These are phyloP conservation scores for Rickenella mellea DNA, from an alignment of 768 basidiomycete species.

Conservation along the genomic window DNA sequence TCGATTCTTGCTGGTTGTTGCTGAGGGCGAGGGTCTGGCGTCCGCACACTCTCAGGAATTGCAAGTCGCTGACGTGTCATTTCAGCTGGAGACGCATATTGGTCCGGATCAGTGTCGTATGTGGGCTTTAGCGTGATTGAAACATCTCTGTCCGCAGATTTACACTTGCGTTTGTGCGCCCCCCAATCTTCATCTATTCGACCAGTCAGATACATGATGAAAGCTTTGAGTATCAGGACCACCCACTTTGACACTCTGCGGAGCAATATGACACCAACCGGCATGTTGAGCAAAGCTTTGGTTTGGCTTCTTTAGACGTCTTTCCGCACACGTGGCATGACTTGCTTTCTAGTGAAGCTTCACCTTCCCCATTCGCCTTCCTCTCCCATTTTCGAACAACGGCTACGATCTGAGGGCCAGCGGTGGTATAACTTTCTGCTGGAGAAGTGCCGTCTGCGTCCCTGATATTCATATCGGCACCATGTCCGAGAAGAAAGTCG, in stretches of 20 bases:
- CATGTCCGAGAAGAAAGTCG: conserved; percentile 39
- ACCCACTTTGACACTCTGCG: conserved; percentile 42
- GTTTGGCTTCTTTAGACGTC: conserved; percentile 12
- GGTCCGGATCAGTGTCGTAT: conserved; percentile 24
- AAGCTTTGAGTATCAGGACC: too few species aligned
- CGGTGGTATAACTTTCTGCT: conserved; percentile 18
- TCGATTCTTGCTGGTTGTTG: conserved; percentile 19
- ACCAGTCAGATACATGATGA: too few species aligned
- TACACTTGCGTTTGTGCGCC: conserved; percentile 36
- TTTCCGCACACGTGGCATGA: conserved; percentile 31
- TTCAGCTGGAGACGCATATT: conserved; percentile 20
- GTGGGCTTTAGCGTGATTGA: conserved; percentile 38
- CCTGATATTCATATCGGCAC: conserved; percentile 31
- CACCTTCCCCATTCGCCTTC: conserved; percentile 33
- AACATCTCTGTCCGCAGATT: conserved; percentile 30
- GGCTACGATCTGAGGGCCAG: conserved; percentile 36
- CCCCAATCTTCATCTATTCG: conserved; percentile 39
- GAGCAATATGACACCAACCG: conserved; percentile 43
- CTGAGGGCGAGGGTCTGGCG: conserved; percentile 14
- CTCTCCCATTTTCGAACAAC: conserved; percentile 35
- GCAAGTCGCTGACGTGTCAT: too few species aligned
- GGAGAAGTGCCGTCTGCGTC: conserved; percentile 31
- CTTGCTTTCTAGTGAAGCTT: conserved; percentile 33
- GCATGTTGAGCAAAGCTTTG: conserved; percentile 38
- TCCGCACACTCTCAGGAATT: conserved; percentile 10